A percentile compares a stretch with the other conserved stretches of the same genome.
Evolutionary conservation across 169 alveolate genomes (phyloP).

Genomic region (Eimeria sp.): DNA sequence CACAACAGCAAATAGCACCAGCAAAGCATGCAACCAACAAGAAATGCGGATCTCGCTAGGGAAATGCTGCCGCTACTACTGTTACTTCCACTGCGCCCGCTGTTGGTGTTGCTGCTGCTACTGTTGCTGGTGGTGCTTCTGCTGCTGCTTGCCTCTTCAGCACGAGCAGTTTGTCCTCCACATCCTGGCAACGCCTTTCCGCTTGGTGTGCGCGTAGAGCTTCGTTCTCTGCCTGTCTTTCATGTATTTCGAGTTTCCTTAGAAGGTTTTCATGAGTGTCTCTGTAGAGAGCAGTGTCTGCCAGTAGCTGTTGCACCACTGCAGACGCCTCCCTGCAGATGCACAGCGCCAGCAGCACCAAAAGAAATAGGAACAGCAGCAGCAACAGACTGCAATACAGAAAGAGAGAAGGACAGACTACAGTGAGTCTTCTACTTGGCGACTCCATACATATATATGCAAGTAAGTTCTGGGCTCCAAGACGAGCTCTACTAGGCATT

Average conservation of each 20-base stretch:
- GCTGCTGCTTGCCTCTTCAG: constrained; percentile 13
- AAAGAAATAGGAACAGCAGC: not conserved
- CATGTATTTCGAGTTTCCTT: constrained; percentile 2
- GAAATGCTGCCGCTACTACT: not conserved
- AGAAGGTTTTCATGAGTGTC: constrained; percentile 54
- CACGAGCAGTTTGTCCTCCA: constrained; percentile 44
- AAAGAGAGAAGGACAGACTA: not conserved
- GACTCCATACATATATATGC: too few relatives aligned
- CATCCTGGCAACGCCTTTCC: constrained; percentile 33
- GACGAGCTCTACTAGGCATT: too few relatives aligned
- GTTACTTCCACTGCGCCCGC: not conserved
- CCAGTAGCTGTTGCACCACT: constrained; percentile 63
- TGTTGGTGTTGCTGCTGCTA: not conserved
- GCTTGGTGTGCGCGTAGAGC: constrained; percentile 49
- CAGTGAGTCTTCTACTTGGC: not conserved
- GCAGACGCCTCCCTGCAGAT: constrained; percentile 52
- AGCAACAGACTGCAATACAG: not conserved
- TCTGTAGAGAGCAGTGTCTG: constrained; percentile 63
- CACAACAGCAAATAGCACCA: not conserved
- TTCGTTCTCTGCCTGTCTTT: constrained; percentile 8
- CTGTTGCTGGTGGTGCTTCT: not conserved
- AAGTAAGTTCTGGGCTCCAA: too few relatives aligned
- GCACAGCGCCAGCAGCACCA: not conserved
- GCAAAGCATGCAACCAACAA: not conserved
- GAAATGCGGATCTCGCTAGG: not conserved